phyloP scores from a whole-genome alignment of 2,329 filamentous ascomycete species.

The Byssoonygena ceratinophila region DNA sequence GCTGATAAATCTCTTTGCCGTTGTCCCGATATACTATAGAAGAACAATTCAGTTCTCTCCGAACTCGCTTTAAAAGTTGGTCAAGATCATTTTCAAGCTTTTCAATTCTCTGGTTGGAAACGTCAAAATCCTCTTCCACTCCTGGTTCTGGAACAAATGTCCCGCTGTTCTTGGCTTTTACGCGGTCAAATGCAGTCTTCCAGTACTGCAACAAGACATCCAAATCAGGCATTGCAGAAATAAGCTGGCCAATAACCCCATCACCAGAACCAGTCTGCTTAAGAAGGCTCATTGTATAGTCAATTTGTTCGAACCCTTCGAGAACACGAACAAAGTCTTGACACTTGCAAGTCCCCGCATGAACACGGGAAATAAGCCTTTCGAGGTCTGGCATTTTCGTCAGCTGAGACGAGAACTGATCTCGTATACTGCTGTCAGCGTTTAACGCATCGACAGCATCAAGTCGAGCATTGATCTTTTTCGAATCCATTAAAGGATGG shows the following conservation, averaged over 20 bases:
- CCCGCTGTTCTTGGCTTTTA: conserved; percentile 65
- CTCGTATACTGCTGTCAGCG: conserved; percentile 65
- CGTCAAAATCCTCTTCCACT: conserved; percentile 85
- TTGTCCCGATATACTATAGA: conserved; percentile 68
- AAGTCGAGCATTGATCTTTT: conserved; percentile 81
- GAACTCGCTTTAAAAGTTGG: conserved; percentile 58
- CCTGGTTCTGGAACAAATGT: conserved; percentile 75
- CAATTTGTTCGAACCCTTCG: conserved; percentile 95
- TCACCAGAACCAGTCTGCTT: conserved; percentile 63
- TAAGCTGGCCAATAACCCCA: conserved; percentile 72
- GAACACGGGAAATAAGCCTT: conserved; percentile 83
- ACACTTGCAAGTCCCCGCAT: conserved; percentile 78
- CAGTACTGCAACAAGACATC: conserved; percentile 64
- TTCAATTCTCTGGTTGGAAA: conserved; percentile 65
- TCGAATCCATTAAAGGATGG: conserved; percentile 77
- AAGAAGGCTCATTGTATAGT: conserved; percentile 79
- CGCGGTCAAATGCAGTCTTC: conserved; percentile 83
- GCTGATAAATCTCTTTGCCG: conserved; percentile 93
- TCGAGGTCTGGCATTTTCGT: conserved; percentile 90
- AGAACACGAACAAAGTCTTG: conserved; percentile 90
- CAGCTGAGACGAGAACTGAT: conserved; percentile 79
- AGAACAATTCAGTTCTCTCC: conserved; percentile 62
- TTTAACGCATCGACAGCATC: conserved; percentile 93
- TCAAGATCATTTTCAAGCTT: conserved; percentile 64
- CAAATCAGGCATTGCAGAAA: conserved; percentile 77